Percentiles rank a stretch among this genome's conserved stretches.
phyloP scores from a whole-genome alignment of 2,329 filamentous ascomycete genomes.

The Trichoderma semiorbis region DNA sequence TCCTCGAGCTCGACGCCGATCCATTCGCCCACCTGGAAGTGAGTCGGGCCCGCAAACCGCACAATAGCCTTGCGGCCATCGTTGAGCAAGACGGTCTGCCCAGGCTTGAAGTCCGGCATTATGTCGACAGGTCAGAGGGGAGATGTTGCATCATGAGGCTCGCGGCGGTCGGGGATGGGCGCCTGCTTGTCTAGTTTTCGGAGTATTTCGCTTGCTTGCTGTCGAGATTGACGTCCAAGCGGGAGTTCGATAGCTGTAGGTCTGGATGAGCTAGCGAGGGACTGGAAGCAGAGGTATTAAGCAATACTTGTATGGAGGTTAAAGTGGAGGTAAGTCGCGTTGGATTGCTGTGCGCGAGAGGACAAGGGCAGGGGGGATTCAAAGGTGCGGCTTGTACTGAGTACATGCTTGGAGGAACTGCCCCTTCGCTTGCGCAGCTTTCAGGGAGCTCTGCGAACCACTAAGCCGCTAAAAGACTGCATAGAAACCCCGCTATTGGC shows the following conservation, averaged over 20 bases:
- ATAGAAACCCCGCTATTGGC: not conserved
- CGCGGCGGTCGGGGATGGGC: not conserved
- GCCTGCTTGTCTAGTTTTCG: not conserved
- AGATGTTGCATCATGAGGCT: conserved; percentile 33
- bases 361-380: not conserved
- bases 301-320: conserved; percentile 7
- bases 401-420: not conserved
- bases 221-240: not conserved
- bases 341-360: conserved; percentile 10
- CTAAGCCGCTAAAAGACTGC: not conserved
- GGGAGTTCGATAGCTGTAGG: not conserved
- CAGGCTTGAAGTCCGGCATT: conserved; percentile 59
- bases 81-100: conserved; percentile 74
- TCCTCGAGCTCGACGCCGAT: conserved; percentile 85
- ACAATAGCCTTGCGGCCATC: conserved; percentile 75
- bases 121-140: conserved; percentile 29
- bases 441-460: not conserved
- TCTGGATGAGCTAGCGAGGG: not conserved
- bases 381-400: not conserved
- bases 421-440: not conserved
- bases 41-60: conserved; percentile 75
- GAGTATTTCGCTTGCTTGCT: not conserved
- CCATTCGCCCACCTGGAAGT: conserved; percentile 82
- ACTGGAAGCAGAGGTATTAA: conserved; percentile 3
- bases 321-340: conserved; percentile 16